Evolutionary conservation across 306 rosid genomes (phyloP), one percentile per base, ranked within the genome.

Genomic region (Mimosa bimucronata): DNA sequence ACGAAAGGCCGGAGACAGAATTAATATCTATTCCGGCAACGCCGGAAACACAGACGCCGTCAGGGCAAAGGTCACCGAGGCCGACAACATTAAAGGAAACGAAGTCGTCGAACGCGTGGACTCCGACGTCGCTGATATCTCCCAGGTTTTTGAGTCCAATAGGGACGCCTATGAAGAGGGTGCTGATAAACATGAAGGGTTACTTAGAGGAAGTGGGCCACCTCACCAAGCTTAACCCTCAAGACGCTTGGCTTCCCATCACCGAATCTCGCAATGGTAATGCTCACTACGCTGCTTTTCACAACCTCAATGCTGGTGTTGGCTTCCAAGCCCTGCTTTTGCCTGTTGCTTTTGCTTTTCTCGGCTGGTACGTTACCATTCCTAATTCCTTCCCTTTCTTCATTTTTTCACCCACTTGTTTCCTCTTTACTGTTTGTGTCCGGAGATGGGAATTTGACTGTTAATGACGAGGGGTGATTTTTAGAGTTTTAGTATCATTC

Each of bases 221-320:
- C 81, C 93, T 95, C 55, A 95, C 99, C 2, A 95, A 93, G 82
- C 99, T 95, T 19, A 95, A 95, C 67, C 99, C 99, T 55, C 99
- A 95, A 69, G 99, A 95, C 71, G 98, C 99, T 3, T 95, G 99
- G 99, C 99, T 95, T 86, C 99, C 99, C n/a, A 95, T 95, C 53
- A 95, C 99, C 0, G 99, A 95, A 78, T 95, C 99, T 21, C 91
- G 99, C 66, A 95, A 93, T 77, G 99, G 99, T 42, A 95, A 95
- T 78, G 97, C 99, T 83, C 98, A 95, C 74, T 95, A 95, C 62
- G 94, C 99, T 77, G 97, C 99, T 11, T 95, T 95, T 79, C 99
- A 95, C 69, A 95, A 95, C 84, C 99, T 95, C 86, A 93, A 95
- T 77, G 99, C 99, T 13, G 99, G 99, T 6, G 90, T 95, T 80